Evolutionary conservation across 192 early-diverging fungal genomes (phyloP).

Genomic region (Mortierella antarctica): DNA sequence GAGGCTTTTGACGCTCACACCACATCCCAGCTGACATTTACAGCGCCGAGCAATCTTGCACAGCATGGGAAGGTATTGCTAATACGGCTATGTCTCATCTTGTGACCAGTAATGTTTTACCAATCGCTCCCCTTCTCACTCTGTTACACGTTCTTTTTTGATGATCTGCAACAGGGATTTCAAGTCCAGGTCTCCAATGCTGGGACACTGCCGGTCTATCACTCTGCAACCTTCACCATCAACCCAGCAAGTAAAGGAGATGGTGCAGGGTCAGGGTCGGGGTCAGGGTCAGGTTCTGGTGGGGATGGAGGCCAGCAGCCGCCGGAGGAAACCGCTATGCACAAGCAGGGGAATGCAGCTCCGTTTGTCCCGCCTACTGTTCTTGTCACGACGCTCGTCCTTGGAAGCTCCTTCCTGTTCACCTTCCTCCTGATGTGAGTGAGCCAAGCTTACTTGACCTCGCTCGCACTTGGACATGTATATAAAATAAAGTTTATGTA

Average conservation of each 20-base stretch:
- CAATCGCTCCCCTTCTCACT: no score
- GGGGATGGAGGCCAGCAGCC: not conserved
- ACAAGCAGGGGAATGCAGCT: slow-evolving; percentile 21
- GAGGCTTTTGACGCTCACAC: slow-evolving; percentile 3
- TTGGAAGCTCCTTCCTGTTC: slow-evolving; percentile 28
- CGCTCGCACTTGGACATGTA: no score
- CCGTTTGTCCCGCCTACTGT: slow-evolving; percentile 31
- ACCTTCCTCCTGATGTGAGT: slow-evolving; percentile 28
- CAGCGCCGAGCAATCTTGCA: slow-evolving; percentile 17
- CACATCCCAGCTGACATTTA: slow-evolving; percentile 5
- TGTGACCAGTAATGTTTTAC: not conserved
- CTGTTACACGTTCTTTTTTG: not conserved
- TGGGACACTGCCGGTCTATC: slow-evolving; percentile 13
- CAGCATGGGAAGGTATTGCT: slow-evolving; percentile 31
- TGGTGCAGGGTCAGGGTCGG: not conserved
- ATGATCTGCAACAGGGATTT: slow-evolving; percentile 13
- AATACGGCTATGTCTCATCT: not conserved
- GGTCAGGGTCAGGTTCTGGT: not conserved
- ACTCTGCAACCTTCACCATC: slow-evolving; percentile 31
- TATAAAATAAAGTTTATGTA: not conserved
- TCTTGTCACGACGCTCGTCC: slow-evolving; percentile 23
- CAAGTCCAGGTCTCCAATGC: slow-evolving; percentile 30
- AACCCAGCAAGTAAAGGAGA: not conserved
- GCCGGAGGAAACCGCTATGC: not conserved
- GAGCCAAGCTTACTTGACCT: not conserved